Evolutionary conservation across 495 filamentous ascomycete genomes (phyloP), one percentile per base, ranked within the genome.

Genomic region (Hypomontagnella submonticulosa): DNA sequence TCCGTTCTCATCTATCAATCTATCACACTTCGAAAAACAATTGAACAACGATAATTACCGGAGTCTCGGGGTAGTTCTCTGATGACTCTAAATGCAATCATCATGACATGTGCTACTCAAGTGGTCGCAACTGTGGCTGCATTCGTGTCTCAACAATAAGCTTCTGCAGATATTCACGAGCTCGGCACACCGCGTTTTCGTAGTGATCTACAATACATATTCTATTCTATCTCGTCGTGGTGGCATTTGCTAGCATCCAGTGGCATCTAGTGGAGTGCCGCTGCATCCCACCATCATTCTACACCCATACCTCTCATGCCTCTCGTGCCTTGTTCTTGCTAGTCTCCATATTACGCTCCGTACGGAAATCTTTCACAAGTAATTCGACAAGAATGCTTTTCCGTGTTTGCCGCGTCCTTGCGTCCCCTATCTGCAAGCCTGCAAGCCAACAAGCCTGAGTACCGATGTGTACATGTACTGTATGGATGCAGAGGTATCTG

Each of bases 161-260:
- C 36, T 60, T 42, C 30, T 53, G 59, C 48, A 51, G 43, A 51
- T 38, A 60, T 48, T 42, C 51, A 52, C 60, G 4, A 59, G 56
- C 40, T 57, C 38, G 41, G 60, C 66, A 69, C 66, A 69, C 66
- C 66, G 66, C 66, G 51, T 63, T 69, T 69, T 69, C 56, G 36
- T 59, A 16, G n/a, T 27, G 60, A 69, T 69, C 66, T 69, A 47
- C 66, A 57, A 2, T 6, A 27, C 6, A 27, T 6, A 27, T 27
- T 27, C 23, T 27, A 27, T 27, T 27, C 23, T 27, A 27, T 27
- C 43, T 33, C 58, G 44, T 19, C 61, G 57, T 64, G 49, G 60
- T 10, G 15, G 32, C 46, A 13, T 27, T 37, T 32, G 42, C 53
- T 67, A 20, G 47, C 33, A 61, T 57, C 40, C 57, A 44, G 59